Evolutionary conservation across 306 rosid genomes (phyloP), one percentile per base, ranked within the genome.

Genomic region (Prunus kanzakura): DNA sequence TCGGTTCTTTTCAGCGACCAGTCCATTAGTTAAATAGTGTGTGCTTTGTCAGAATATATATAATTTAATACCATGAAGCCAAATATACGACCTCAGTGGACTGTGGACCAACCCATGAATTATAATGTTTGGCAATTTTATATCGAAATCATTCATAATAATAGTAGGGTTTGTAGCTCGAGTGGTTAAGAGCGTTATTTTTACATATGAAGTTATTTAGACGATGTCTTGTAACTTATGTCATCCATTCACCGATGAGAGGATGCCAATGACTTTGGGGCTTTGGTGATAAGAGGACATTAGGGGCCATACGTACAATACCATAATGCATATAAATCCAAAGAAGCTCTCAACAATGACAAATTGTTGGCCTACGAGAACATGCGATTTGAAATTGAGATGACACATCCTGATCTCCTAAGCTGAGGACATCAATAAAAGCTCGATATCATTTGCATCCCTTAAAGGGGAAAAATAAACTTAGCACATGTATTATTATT

Each of bases 111-210:
- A 64, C 47, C 16, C 68, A 64, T 29, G 9, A 64, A 67, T 67
- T 45, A 45, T 20, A 2, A 67, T 67, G n/a, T 67, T 12, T 41
- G 38, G 8, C 38, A 35, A 35, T 35, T 35, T 5, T 35, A 7
- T 6, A 38, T 38, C 43, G 43, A 38, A 38, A 38, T 7, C 2
- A 38, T 6, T 38, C 1, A 38, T 38, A 4, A 32, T 5, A 32
- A 4, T 32, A 0, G 1, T 32, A 32, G 7, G 0, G 0, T 35
- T 35, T 35, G 9, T 38, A 38, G 0, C 9, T 38, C 1, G 6
- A 38, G 9, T 38, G 9, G 2, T 38, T 38, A 1, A 38, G 2
- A 1, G 2, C 0, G 8, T 35, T 6, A 6, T 35, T 0, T 35
- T 35, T 35, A 8, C 2, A 6, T 6, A 3, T 23, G 41, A 12